Base-by-base conservation (phyloP, 805 yeast species). In the Ogataea nakhonphanomensis region DNA sequence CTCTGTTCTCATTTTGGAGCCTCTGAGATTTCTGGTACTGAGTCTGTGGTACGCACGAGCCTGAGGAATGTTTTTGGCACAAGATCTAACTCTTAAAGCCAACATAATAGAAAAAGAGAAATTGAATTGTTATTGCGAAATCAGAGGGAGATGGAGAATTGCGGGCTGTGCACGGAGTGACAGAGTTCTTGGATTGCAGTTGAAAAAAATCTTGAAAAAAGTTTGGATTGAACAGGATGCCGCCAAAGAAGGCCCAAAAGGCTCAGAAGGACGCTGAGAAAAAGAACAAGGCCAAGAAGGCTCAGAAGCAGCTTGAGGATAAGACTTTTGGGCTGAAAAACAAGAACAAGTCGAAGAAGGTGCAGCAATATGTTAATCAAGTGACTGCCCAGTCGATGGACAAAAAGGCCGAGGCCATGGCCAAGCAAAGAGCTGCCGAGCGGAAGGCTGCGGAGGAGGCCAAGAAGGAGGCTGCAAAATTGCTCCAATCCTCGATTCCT, bases 241-340 rank as follows among this genome's bases (percentile, higher is more conserved):
- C 91, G 41, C 93, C 96, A 61, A 85, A 85, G 72, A 86, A 83
- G 69, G 76, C 51, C 22, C 55, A 46, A 24, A 47, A 42, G 41
- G 48, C 39, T 4, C 70, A 73, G 58, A 65, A 73, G 55, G 73
- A 68, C 43, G 79, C 76, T 50, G 77, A 77, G 58, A 78, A 79
- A 57, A 84, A 84, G 67, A 78, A 76, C 39, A 71, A 71, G 57
- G 64, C 70, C 41, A 81, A 83, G 69, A 73, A 75, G 52, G 72
- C 70, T 53, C 76, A 78, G 57, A 71, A 76, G 55, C 70, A 76
- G 41, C 81, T 81, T 47, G 98, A 74, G 24, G 82, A 93, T 66
- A 90, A 87, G 68, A 87, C 97, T 2, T 93, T 93, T 61, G 99
- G 99, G 43, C 71, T 93, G 73, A 93, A 90, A 60, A 93, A 93